Conservation (phyloP, 2,329 filamentous ascomycete genomes). For the Fusarium liriodendri region DNA sequence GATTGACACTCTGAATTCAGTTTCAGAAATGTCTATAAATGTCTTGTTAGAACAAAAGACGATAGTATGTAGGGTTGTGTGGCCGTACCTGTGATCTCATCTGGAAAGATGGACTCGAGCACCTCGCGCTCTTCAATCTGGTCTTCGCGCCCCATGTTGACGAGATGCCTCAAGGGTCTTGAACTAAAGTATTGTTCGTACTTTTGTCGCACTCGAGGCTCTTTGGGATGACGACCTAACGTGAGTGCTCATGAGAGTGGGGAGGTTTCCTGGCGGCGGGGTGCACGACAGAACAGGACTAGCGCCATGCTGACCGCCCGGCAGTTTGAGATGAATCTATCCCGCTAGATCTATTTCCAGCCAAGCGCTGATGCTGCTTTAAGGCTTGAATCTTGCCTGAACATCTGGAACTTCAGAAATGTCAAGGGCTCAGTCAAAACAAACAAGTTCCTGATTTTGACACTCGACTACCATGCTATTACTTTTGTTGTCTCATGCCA, state of each 20-base stretch:
- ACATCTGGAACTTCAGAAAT: background rate
- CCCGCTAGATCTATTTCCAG: background rate
- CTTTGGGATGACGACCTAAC: conserved; percentile 25
- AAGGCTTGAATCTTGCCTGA: background rate
- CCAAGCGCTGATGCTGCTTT: background rate
- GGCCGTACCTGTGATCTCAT: conserved; percentile 88
- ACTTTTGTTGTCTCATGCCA: background rate
- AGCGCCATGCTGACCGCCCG: conserved; percentile 49
- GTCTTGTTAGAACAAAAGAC: conserved; percentile 25
- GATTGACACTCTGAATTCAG: conserved; percentile 87
- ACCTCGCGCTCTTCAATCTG: conserved; percentile 97
- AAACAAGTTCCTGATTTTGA: background rate
- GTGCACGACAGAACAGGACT: conserved; percentile 37
- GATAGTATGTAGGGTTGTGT: background rate
- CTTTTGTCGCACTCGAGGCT: conserved; percentile 10
- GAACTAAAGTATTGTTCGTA: conserved; percentile 14
- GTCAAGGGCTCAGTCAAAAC: background rate
- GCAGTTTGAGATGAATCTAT: conserved; percentile 46
- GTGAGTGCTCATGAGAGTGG: conserved; percentile 40
- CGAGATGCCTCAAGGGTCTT: conserved; percentile 1
- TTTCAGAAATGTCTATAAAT: conserved; percentile 83
- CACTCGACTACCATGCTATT: background rate
- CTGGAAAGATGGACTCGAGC: conserved; percentile 96
- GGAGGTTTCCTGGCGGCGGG: conserved; percentile 44
- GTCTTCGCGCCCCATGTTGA: conserved; percentile 79